phyloP scores from a whole-genome alignment of 345 rosid genomes.

The Salix koriyanagi region DNA sequence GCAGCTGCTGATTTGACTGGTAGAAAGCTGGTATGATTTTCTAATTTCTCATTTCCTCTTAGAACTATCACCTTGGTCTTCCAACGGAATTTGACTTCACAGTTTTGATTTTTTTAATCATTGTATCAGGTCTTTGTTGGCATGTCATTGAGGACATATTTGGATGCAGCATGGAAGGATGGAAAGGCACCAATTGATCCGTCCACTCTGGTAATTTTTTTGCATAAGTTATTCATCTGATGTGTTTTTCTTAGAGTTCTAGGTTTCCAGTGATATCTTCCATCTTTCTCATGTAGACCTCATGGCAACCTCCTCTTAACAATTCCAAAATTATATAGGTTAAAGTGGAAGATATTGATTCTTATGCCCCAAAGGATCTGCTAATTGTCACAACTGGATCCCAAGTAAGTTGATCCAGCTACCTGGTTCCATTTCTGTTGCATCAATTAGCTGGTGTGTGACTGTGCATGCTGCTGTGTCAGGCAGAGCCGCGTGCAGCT shows the following conservation, averaged over 20 bases:
- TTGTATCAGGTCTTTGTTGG: constrained; percentile 78
- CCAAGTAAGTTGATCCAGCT: constrained; percentile 60
- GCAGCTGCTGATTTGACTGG: constrained; percentile 94
- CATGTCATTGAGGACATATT: constrained; percentile 93
- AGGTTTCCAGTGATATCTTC: neutral
- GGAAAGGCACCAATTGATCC: constrained; percentile 98
- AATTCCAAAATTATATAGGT: constrained; percentile 40
- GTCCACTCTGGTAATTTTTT: constrained; percentile 64
- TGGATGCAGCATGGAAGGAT: constrained; percentile 98
- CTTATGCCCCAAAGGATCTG: constrained; percentile 90
- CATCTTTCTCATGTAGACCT: constrained; percentile 1
- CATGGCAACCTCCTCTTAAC: constrained; percentile 3
- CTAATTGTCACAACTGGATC: constrained; percentile 96
- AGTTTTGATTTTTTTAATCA: constrained; percentile 4
- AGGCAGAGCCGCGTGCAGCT: constrained; percentile 99
- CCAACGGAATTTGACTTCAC: neutral
- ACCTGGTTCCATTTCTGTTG: neutral
- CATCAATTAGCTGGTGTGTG: constrained; percentile 26
- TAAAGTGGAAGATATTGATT: constrained; percentile 92
- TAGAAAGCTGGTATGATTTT: constrained; percentile 67
- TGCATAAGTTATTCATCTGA: neutral
- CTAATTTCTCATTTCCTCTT: neutral
- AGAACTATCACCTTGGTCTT: neutral
- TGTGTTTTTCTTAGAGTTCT: neutral
- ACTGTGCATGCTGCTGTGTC: constrained; percentile 37